Base-by-base conservation (phyloP, 2,329 filamentous ascomycete genomes). In the Fusarium anthophilum region DNA sequence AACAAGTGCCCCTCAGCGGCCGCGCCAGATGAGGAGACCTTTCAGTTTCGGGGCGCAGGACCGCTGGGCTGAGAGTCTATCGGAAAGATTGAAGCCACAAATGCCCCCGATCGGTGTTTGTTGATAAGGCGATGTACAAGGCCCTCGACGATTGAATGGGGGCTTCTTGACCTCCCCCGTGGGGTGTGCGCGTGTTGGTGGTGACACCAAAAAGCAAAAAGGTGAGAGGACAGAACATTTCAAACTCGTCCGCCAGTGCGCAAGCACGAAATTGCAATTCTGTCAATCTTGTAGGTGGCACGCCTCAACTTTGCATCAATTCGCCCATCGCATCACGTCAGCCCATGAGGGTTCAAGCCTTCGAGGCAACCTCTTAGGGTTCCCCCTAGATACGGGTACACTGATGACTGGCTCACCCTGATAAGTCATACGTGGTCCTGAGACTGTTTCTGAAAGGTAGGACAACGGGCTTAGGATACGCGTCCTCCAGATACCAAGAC, bases 321-420 rank as follows among this genome's bases (percentile, higher is more conserved):
- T 20, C 32, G 53, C 44, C 47, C 55, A 68, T n/a, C 59, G 47
- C 63, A 74, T 74, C 72, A 74, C 67, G 72, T 74, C 71, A 74
- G 71, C 71, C 28, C 57, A 28, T 45, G 44, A 56, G 50, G 66
- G 63, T 72, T 72, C 66, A 48, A 38, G 58, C 47, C 69, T 69
- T 53, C 30, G 30, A 26, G 18, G 51, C 45, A 43, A 37, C 48
- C n/a, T 43, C 32, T 63, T 41, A 30, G 43, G 45, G 26, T 41
- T 44, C 56, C 55, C 61, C 60, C 58, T 39, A 59, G 54, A 57
- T 55, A 63, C 41, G 43, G 45, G 56, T 39, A 63, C 37, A 69
- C 37, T 63, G 65, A 61, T 37, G 24, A 69, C 37, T 63, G 65
- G 63, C 39, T 66, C 61, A 45, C 18, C 20, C 50, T 53, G 32